These are phyloP conservation scores for Parastagonospora avenae DNA, from an alignment of 2,329 filamentous ascomycete genomes.

Conservation along the genomic window DNA sequence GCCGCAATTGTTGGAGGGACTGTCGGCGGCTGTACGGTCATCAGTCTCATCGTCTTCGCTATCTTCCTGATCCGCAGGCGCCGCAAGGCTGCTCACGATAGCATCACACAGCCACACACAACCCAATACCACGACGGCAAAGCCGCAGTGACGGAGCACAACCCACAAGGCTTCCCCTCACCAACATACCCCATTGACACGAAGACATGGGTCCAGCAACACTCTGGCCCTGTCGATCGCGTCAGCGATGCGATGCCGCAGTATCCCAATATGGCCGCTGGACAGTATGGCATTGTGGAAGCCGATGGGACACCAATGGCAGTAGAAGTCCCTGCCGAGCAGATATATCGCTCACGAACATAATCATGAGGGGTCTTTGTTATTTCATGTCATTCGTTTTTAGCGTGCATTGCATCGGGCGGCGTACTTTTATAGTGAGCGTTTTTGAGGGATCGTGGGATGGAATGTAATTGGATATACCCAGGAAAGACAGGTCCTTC, in stretches of 20 bases:
- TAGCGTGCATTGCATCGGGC: background rate
- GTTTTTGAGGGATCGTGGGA: too few species aligned
- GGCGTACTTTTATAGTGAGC: too few species aligned
- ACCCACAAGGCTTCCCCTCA: slow-evolving; percentile 11
- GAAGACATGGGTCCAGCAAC: slow-evolving; percentile 7
- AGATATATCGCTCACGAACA: background rate
- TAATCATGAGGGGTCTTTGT: background rate
- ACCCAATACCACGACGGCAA: background rate
- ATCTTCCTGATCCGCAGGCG: slow-evolving; percentile 29
- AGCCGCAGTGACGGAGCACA: slow-evolving; percentile 10
- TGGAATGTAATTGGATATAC: too few species aligned
- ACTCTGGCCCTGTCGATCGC: slow-evolving; percentile 1
- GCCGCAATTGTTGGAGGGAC: slow-evolving; percentile 43
- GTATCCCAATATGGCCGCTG: slow-evolving; percentile 10
- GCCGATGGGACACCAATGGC: slow-evolving; percentile 13
- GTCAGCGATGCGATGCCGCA: slow-evolving; percentile 1
- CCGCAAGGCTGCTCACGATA: slow-evolving; percentile 5
- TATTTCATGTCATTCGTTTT: background rate
- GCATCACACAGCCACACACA: background rate
- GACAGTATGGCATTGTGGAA: slow-evolving; percentile 11
- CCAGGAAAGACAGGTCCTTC: too few species aligned
- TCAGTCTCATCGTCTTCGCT: slow-evolving; percentile 28
- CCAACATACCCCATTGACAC: slow-evolving; percentile 5
- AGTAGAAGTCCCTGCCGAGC: slow-evolving; percentile 10
- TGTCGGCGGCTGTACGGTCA: slow-evolving; percentile 33